Conservation (phyloP, 768 basidiomycete genomes). For the Hygrocybe coccinea region DNA sequence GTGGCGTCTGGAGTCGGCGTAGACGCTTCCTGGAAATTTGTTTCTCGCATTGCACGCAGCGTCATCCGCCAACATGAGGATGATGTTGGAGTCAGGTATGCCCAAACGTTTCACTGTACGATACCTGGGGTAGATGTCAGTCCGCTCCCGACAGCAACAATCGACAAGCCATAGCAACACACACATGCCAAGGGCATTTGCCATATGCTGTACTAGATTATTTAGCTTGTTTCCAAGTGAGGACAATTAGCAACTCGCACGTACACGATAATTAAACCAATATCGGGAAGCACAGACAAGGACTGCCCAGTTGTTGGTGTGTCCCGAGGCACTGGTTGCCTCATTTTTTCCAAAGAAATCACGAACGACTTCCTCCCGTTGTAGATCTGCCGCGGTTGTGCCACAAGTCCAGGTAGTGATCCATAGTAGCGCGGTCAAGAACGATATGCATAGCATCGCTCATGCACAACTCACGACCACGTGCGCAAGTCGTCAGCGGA, state of each 20-base stretch:
- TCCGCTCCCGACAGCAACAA: background rate
- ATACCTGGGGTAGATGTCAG: slow-evolving; percentile 54
- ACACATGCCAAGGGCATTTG: slow-evolving; percentile 94
- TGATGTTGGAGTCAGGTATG: slow-evolving; percentile 97
- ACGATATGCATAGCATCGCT: slow-evolving; percentile 28
- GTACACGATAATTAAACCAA: slow-evolving; percentile 97
- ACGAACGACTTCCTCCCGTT: slow-evolving; percentile 36
- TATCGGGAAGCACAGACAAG: slow-evolving; percentile 90
- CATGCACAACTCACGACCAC: too few relatives aligned
- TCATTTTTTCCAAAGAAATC: slow-evolving; percentile 46
- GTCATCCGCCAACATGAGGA: slow-evolving; percentile 98
- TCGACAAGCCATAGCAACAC: slow-evolving; percentile 18
- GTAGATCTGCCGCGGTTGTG: slow-evolving; percentile 21
- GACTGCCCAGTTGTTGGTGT: slow-evolving; percentile 99
- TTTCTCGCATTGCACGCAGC: slow-evolving; percentile 91
- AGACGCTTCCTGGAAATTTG: slow-evolving; percentile 87
- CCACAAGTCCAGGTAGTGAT: slow-evolving; percentile 34
- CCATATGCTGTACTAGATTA: slow-evolving; percentile 75
- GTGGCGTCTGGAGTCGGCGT: slow-evolving; percentile 74
- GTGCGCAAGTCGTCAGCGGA: too few relatives aligned
- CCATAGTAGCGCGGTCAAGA: slow-evolving; percentile 30
- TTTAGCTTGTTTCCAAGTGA: background rate
- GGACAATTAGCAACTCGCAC: slow-evolving; percentile 23
- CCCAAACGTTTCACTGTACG: slow-evolving; percentile 97
- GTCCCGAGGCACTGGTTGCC: slow-evolving; percentile 36